A percentile compares a stretch with the other conserved stretches of the same genome.
phyloP scores from a whole-genome alignment of 345 rosid species.

The sweet orange (Citrus sinensis) region DVS_A1.0 CM039163.1:1726001-1726500 shows the following conservation, averaged over 20 bases:
- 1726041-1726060: background rate
- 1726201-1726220: background rate
- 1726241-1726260: background rate
- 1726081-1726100: conserved; percentile 23
- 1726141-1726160: background rate
- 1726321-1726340: conserved; percentile 2
- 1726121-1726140: background rate
- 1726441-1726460: background rate
- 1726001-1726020: conserved; percentile 26
- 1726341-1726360: conserved; percentile 14
- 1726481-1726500: background rate
- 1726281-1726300: background rate
- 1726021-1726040: conserved; percentile 17
- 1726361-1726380: conserved; percentile 21
- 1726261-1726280: background rate
- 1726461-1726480: background rate
- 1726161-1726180: background rate
- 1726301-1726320: background rate
- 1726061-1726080: conserved; percentile 20
- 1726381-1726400: conserved; percentile 51
- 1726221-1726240: background rate
- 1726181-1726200: background rate
- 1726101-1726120: conserved; percentile 34
- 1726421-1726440: background rate
- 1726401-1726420: conserved; percentile 39